phyloP scores from a whole-genome alignment of 805 yeast species.

The Metschnikowia cerradonensis region DNA sequence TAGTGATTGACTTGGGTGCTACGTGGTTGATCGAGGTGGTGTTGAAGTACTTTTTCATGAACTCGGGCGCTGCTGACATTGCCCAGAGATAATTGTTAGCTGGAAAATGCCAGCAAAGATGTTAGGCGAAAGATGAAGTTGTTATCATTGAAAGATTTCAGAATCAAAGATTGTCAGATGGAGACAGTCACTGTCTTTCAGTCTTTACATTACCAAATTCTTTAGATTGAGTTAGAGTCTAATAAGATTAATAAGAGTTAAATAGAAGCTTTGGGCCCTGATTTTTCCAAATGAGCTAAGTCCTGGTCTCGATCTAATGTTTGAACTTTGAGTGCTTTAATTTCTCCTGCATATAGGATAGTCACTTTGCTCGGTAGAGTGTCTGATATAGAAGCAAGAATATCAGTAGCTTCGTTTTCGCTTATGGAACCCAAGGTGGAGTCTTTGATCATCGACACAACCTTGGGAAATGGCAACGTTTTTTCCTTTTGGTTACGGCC shows the following conservation, averaged over 20 bases:
- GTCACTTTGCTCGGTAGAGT: constrained; percentile 19
- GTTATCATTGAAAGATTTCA: too few species aligned
- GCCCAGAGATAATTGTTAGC: constrained; percentile 42
- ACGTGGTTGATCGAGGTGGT: constrained; percentile 74
- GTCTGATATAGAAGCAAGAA: constrained; percentile 20
- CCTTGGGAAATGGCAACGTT: constrained; percentile 23
- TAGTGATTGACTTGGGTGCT: constrained; percentile 70
- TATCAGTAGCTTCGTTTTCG: constrained; percentile 28
- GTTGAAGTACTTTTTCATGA: constrained; percentile 85
- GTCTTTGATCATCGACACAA: constrained; percentile 29
- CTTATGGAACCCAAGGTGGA: constrained; percentile 30
- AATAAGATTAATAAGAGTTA: too few species aligned
- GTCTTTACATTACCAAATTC: too few species aligned
- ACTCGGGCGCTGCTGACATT: constrained; percentile 88
- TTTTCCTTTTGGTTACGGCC: constrained; percentile 5
- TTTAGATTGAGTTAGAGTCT: too few species aligned
- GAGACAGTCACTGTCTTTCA: too few species aligned
- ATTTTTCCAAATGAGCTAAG: background rate
- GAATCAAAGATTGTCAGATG: too few species aligned
- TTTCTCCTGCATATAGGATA: constrained; percentile 21
- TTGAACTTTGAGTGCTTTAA: constrained; percentile 25
- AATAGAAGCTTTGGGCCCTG: background rate
- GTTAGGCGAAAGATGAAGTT: too few species aligned
- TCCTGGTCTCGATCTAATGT: constrained; percentile 28
- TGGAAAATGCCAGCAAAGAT: too few species aligned